phyloP scores from a whole-genome alignment of 768 basidiomycete genomes.

The Podaxis sp. region DNA sequence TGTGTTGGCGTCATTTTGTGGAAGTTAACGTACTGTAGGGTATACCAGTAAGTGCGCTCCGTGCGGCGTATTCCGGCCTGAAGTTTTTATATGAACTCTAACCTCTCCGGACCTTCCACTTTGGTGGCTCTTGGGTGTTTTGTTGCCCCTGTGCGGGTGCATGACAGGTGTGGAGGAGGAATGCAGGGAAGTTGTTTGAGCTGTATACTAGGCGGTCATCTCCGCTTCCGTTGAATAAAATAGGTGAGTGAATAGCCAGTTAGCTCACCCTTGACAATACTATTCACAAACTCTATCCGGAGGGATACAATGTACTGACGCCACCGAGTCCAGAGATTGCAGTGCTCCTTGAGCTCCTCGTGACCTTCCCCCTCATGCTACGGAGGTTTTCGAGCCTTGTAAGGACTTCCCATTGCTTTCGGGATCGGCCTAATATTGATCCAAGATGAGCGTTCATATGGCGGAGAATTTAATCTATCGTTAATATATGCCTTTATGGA shows the following conservation, averaged over 20 bases:
- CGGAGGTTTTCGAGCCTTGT: background rate
- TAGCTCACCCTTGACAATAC: background rate
- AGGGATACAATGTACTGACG: background rate
- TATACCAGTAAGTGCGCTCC: too few species aligned
- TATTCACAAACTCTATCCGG: background rate
- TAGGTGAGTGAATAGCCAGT: background rate
- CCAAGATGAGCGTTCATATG: background rate
- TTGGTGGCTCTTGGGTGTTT: background rate
- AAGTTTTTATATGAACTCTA: background rate
- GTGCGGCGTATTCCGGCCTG: too few species aligned
- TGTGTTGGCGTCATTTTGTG: background rate
- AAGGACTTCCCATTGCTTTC: background rate
- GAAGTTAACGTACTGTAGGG: background rate
- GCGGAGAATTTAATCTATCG: background rate
- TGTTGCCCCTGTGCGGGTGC: background rate
- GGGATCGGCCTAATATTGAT: background rate
- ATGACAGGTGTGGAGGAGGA: background rate
- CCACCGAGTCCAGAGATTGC: background rate
- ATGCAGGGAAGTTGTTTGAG: background rate
- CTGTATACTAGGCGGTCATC: background rate
- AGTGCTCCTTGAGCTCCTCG: background rate
- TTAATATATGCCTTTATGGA: background rate
- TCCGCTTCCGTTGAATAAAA: background rate
- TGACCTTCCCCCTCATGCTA: too few species aligned
- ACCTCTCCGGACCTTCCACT: background rate